Conservation (phyloP, 2,329 filamentous ascomycete species). For the Pseudogymnoascus sp. region DNA sequence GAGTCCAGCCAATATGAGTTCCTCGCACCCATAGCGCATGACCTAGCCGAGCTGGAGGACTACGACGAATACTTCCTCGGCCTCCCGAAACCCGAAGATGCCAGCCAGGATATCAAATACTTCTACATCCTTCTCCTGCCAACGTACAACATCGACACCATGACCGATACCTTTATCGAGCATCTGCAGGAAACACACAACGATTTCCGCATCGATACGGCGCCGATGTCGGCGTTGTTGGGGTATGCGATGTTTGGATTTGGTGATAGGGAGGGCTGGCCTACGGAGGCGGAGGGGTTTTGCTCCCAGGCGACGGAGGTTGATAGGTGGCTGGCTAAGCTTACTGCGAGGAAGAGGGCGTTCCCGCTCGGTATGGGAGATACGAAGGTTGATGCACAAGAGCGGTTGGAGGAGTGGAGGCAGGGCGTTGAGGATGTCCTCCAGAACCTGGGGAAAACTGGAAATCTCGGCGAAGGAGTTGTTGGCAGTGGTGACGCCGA, state of each 20-base stretch:
- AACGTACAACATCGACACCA: slow-evolving; percentile 91
- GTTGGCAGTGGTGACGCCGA: slow-evolving; percentile 70
- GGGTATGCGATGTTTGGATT: slow-evolving; percentile 94
- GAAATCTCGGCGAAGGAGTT: slow-evolving; percentile 55
- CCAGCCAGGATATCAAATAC: slow-evolving; percentile 44
- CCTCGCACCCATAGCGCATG: slow-evolving; percentile 56
- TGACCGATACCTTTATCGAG: slow-evolving; percentile 78
- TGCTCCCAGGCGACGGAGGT: slow-evolving; percentile 86
- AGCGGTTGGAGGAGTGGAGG: slow-evolving; percentile 69
- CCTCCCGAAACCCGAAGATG: slow-evolving; percentile 52
- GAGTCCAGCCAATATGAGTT: slow-evolving; percentile 31
- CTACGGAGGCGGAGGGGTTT: slow-evolving; percentile 81
- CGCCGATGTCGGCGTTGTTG: slow-evolving; percentile 64
- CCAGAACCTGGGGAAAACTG: slow-evolving; percentile 51
- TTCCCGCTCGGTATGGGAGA: slow-evolving; percentile 87
- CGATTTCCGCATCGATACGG: slow-evolving; percentile 92
- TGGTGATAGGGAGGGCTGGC: slow-evolving; percentile 87
- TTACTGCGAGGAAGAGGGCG: slow-evolving; percentile 77
- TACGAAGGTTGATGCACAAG: slow-evolving; percentile 62
- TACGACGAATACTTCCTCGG: slow-evolving; percentile 88
- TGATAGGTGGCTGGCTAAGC: slow-evolving; percentile 94
- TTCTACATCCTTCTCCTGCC: slow-evolving; percentile 83
- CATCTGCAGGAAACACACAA: slow-evolving; percentile 89
- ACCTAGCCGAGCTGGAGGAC: slow-evolving; percentile 71
- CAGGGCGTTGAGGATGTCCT: slow-evolving; percentile 66